Conservation (phyloP, 2,329 filamentous ascomycete genomes). For the Hypomyces perniciosus region DNA sequence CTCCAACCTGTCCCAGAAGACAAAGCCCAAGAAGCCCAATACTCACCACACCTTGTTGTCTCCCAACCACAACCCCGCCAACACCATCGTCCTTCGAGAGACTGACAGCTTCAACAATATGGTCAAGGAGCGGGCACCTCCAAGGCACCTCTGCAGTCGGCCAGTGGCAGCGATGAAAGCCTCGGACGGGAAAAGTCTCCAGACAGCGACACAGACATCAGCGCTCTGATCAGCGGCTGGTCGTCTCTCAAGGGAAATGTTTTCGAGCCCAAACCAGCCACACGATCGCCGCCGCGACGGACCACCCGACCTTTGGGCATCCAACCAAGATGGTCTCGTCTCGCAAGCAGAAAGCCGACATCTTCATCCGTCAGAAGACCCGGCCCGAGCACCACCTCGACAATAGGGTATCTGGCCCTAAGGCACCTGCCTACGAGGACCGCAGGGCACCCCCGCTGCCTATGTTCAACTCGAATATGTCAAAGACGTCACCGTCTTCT, state of each 20-base stretch:
- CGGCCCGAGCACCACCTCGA: slow-evolving; percentile 53
- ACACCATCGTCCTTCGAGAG: slow-evolving; percentile 13
- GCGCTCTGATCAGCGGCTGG: slow-evolving; percentile 26
- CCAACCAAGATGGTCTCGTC: slow-evolving; percentile 40
- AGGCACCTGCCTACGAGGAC: slow-evolving; percentile 41
- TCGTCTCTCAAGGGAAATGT: slow-evolving; percentile 21
- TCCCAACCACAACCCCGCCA: background rate
- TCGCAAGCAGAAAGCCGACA: slow-evolving; percentile 49
- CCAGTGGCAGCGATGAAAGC: slow-evolving; percentile 25
- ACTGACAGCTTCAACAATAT: slow-evolving; percentile 25
- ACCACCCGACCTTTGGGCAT: slow-evolving; percentile 31
- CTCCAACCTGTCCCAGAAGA: slow-evolving; percentile 6
- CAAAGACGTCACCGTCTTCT: slow-evolving; percentile 9
- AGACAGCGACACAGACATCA: slow-evolving; percentile 30
- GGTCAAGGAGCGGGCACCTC: slow-evolving; percentile 43
- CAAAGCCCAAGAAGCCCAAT: background rate
- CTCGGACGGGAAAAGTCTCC: slow-evolving; percentile 22
- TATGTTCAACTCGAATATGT: slow-evolving; percentile 41
- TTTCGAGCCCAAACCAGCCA: slow-evolving; percentile 14
- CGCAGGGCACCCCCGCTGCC: slow-evolving; percentile 41
- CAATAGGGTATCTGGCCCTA: slow-evolving; percentile 42
- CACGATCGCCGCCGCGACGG: slow-evolving; percentile 16
- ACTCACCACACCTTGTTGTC: background rate
- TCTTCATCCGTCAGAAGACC: slow-evolving; percentile 49
- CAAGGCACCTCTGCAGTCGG: slow-evolving; percentile 37